Evolutionary conservation across 768 basidiomycete species (phyloP).

Genomic region (Trametes villosa): DNA sequence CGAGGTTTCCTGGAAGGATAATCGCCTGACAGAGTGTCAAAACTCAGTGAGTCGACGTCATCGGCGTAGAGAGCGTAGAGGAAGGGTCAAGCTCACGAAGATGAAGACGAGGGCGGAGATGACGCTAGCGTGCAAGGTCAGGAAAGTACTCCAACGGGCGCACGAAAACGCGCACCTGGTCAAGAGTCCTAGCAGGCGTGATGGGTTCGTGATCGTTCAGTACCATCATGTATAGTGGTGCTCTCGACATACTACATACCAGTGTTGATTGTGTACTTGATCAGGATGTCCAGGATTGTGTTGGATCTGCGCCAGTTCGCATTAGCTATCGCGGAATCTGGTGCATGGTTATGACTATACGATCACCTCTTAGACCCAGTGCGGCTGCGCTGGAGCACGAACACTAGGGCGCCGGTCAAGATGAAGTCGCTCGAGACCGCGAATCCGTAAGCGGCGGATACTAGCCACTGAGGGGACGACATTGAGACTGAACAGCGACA

Average conservation of each 20-base stretch:
- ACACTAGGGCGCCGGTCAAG: not conserved
- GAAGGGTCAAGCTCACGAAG: not conserved
- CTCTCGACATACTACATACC: no score
- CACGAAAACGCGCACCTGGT: not conserved
- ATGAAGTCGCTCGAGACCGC: not conserved
- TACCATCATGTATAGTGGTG: no score
- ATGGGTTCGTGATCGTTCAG: no score
- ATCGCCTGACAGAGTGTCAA: not conserved
- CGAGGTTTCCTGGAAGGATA: not conserved
- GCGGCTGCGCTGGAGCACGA: not conserved
- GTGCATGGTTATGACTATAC: no score
- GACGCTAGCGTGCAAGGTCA: not conserved
- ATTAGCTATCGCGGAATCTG: no score
- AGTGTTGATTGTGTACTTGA: constrained; percentile 1
- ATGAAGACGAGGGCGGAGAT: not conserved
- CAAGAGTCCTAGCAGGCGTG: not conserved
- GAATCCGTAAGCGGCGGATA: not conserved
- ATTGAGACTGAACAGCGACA: no score
- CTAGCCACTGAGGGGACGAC: not conserved
- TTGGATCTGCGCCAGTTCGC: not conserved
- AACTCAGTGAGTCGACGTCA: not conserved
- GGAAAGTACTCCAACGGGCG: no score
- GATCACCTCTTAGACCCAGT: not conserved
- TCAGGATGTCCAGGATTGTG: not conserved
- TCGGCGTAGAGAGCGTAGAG: no score